Percentiles rank a stretch among this genome's conserved stretches.
Evolutionary conservation across 768 basidiomycete genomes (phyloP).

Genomic region (Russula brevipes): DNA sequence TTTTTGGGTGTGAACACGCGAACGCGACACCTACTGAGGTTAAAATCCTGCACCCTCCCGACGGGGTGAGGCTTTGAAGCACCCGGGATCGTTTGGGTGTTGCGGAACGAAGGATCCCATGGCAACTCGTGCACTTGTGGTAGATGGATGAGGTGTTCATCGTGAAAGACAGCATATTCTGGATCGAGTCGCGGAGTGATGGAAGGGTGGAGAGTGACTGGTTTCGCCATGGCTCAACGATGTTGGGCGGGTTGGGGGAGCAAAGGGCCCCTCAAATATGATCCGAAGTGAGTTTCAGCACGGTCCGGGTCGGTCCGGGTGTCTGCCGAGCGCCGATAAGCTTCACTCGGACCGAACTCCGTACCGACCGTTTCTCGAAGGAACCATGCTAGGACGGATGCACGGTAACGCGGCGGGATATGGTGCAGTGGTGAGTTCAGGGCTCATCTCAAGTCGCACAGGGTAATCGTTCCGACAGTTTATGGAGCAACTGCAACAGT

Average conservation of each 20-base stretch:
- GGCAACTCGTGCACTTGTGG: conserved; percentile 51
- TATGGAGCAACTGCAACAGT: conserved; percentile 44
- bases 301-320: background rate
- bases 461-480: conserved; percentile 38
- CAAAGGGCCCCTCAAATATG: conserved; percentile 11
- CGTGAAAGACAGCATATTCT: conserved; percentile 63
- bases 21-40: conserved; percentile 47
- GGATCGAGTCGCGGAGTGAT: conserved; percentile 55
- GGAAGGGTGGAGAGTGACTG: conserved; percentile 58
- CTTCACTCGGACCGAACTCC: background rate
- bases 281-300: background rate
- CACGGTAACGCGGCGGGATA: conserved; percentile 58
- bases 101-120: conserved; percentile 57
- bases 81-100: conserved; percentile 50
- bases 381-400: conserved; percentile 64
- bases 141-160: conserved; percentile 41
- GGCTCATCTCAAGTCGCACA: conserved; percentile 83
- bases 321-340: background rate
- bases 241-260: conserved; percentile 10
- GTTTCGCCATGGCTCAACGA: conserved; percentile 22
- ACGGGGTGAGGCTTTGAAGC: conserved; percentile 52
- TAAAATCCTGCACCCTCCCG: conserved; percentile 49
- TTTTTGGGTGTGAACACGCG: conserved; percentile 63
- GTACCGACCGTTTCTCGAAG: conserved; percentile 45
- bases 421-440: conserved; percentile 58